Evolutionary conservation across 2,329 filamentous ascomycete genomes (phyloP).

Genomic region (Didymella sp.): DNA sequence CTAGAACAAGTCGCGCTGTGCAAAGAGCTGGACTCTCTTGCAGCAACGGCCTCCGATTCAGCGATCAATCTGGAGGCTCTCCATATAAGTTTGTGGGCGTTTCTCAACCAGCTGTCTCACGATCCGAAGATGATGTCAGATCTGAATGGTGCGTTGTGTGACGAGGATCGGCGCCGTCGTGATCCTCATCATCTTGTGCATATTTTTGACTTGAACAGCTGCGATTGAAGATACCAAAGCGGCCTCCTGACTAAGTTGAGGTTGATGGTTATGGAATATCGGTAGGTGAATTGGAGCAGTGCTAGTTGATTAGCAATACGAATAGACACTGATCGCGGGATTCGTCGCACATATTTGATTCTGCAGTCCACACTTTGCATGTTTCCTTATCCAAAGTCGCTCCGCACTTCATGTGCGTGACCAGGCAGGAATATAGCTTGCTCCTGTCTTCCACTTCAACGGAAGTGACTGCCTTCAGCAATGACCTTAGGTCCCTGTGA

Average conservation of each 20-base stretch:
- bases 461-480: no score
- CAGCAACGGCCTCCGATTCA: not conserved
- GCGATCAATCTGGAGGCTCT: slow-evolving; percentile 3
- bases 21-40: slow-evolving; percentile 6
- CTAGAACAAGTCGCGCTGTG: slow-evolving; percentile 1
- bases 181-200: no score
- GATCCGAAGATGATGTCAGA: slow-evolving; percentile 12
- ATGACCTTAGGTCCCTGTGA: no score
- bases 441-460: no score
- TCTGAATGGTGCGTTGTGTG: slow-evolving; percentile 10
- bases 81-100: slow-evolving; percentile 1
- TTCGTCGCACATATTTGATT: no score
- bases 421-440: no score
- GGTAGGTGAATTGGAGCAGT: not conserved
- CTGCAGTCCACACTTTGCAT: no score
- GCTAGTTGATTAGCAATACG: no score
- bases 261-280: not conserved
- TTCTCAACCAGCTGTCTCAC: slow-evolving; percentile 6
- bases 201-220: not conserved
- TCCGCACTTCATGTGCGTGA: no score
- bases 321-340: no score
- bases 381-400: no score
- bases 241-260: not conserved
- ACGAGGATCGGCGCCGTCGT: not conserved
- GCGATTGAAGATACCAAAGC: not conserved